Evolutionary conservation across 164 flowering plant genomes (phyloP), one percentile per base, ranked within the genome.

Genomic region (Chloranthus sessilifolius): DNA sequence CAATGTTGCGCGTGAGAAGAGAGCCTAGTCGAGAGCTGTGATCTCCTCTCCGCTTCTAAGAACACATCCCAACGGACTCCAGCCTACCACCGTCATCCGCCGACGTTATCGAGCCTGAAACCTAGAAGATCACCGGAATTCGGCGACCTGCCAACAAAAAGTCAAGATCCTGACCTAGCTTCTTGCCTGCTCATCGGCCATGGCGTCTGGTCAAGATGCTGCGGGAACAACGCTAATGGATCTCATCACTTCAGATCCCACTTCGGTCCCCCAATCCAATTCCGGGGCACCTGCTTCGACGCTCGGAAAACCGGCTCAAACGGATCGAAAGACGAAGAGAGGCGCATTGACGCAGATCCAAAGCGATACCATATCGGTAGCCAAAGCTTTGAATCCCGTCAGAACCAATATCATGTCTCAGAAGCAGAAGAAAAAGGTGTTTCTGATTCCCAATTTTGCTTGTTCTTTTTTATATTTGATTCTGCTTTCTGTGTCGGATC

Each of bases 141-240:
- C n/a, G n/a, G n/a, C n/a, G n/a, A n/a, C n/a, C n/a, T n/a, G n/a
- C n/a, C n/a, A n/a, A n/a, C n/a, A n/a, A n/a, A n/a, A n/a, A n/a
- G n/a, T n/a, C n/a, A n/a, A n/a, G n/a, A n/a, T n/a, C n/a, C n/a
- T n/a, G n/a, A n/a, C 23, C 40, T 16, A 27, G 22, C 22, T 41
- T 41, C 25, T 41, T n/a, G n/a, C n/a, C 23, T n/a, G 27, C 8
- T 15, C 38, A 0, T 12, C 2, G 30, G 19, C 33, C 34, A 47
- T 61, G 37, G 52, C 47, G n/a, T 58, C 55, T 19, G 38, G 50
- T 2, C 69, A 80, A 90, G 98, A 91, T 15, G 40, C 61, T 29
- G 66, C 91, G 19, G 98, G 98, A 56, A 83, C 76, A 47, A 88
- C 98, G 39, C 78, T 91, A 64, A 91, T 91, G 98, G 98, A 91